These are phyloP conservation scores for Dentipellis fragilis DNA, from an alignment of 768 basidiomycete genomes.

Conservation along the genomic window DNA sequence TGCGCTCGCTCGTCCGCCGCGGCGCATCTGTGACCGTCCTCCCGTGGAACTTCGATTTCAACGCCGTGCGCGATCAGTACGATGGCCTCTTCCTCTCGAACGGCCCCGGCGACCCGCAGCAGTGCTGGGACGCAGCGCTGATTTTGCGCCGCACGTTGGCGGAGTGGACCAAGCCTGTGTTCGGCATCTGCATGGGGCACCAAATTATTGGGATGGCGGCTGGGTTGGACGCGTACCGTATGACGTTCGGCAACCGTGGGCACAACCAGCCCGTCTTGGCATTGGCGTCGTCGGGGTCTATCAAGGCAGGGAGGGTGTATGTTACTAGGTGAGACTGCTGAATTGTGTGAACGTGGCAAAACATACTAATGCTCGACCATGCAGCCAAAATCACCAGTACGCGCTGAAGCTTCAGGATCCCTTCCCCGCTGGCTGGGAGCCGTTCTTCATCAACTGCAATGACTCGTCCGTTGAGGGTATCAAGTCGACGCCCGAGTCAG, in stretches of 20 bases:
- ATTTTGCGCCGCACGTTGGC: slow-evolving; percentile 72
- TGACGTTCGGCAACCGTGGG: slow-evolving; percentile 99
- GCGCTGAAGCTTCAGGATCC: slow-evolving; percentile 90
- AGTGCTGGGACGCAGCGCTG: slow-evolving; percentile 77
- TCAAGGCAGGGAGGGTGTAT: slow-evolving; percentile 93
- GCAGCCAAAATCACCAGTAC: slow-evolving; percentile 95
- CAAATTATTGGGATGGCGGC: slow-evolving; percentile 97
- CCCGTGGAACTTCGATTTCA: slow-evolving; percentile 98
- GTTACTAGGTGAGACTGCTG: slow-evolving; percentile 64
- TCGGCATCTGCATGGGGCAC: slow-evolving; percentile 99
- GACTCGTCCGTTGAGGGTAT: slow-evolving; percentile 99
- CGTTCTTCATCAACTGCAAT: slow-evolving; percentile 99
- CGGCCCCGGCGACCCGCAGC: slow-evolving; percentile 89
- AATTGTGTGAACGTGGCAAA: not conserved
- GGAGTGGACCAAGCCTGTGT: slow-evolving; percentile 91
- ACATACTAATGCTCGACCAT: slow-evolving; percentile 2
- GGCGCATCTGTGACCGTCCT: slow-evolving; percentile 90
- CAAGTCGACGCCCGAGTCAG: slow-evolving; percentile 84
- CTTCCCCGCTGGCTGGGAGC: slow-evolving; percentile 96
- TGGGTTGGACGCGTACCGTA: slow-evolving; percentile 91
- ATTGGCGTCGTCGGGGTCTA: slow-evolving; percentile 84
- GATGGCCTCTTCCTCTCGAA: slow-evolving; percentile 96
- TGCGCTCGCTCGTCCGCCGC: slow-evolving; percentile 84
- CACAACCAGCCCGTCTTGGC: slow-evolving; percentile 99
- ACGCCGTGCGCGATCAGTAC: slow-evolving; percentile 76